Percentiles rank a stretch among this genome's conserved stretches.
Evolutionary conservation across 306 rosid species (phyloP).

Genomic region (Prunus dulcis): DNA sequence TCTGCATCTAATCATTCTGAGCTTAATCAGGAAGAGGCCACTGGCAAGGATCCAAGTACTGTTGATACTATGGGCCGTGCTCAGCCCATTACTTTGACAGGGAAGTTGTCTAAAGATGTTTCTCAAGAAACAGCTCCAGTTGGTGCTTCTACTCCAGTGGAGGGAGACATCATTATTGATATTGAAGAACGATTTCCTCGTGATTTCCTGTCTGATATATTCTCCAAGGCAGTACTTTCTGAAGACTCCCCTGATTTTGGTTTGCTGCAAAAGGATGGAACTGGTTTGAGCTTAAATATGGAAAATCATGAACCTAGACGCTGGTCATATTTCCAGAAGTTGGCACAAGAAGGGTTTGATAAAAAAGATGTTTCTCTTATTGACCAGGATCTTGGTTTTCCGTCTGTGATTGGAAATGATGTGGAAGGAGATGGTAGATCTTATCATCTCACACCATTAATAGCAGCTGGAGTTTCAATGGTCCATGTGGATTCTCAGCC

Average conservation of each 20-base stretch:
- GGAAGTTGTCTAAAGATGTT: constrained; percentile 32
- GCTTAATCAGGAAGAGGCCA: constrained; percentile 37
- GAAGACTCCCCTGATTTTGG: constrained; percentile 48
- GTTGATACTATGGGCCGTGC: constrained; percentile 26
- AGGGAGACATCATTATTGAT: constrained; percentile 73
- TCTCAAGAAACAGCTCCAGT: constrained; percentile 38
- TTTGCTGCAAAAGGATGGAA: constrained; percentile 68
- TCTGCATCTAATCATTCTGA: constrained; percentile 38
- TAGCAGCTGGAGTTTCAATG: constrained; percentile 33
- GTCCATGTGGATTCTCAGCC: constrained; percentile 40
- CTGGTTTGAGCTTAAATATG: constrained; percentile 74
- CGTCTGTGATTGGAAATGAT: constrained; percentile 40
- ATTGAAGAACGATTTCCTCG: constrained; percentile 88
- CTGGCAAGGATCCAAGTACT: constrained; percentile 27
- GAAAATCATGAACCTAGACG: constrained; percentile 76
- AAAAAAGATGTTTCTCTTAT: constrained; percentile 62
- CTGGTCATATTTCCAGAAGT: constrained; percentile 86
- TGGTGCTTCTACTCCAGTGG: constrained; percentile 44
- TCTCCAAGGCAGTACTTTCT: constrained; percentile 74
- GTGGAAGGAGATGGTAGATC: constrained; percentile 40
- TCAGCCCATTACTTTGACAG: constrained; percentile 35
- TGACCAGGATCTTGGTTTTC: constrained; percentile 67
- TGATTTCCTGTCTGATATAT: constrained; percentile 78
- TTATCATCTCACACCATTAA: constrained; percentile 41
- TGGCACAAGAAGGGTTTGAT: constrained; percentile 74